These are phyloP conservation scores for Apiospora kogelbergensis DNA, from an alignment of 2,329 filamentous ascomycete species.

Conservation along the genomic window DNA sequence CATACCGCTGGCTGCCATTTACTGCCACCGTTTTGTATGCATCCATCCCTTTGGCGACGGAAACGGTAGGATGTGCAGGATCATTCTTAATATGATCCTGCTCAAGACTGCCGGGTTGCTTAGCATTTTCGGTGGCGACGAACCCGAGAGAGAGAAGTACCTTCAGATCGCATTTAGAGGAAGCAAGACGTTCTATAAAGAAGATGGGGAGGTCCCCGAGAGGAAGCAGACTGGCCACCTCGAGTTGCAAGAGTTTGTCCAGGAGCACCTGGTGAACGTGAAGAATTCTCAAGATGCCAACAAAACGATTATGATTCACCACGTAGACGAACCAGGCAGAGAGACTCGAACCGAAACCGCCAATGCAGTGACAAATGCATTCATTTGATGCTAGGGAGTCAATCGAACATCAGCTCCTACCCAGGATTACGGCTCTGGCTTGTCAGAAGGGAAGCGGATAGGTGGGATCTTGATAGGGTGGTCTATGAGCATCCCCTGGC, in stretches of 20 bases:
- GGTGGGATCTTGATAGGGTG: not conserved
- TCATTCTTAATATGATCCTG: constrained; percentile 36
- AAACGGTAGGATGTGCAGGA: constrained; percentile 36
- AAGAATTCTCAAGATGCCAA: not conserved
- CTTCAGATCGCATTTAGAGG: constrained; percentile 15
- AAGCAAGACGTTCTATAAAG: constrained; percentile 18
- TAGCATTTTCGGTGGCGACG: constrained; percentile 15
- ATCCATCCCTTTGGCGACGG: constrained; percentile 41
- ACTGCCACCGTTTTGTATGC: constrained; percentile 32
- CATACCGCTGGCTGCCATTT: constrained; percentile 28
- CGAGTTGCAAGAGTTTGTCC: constrained; percentile 7
- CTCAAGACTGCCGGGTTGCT: constrained; percentile 28
- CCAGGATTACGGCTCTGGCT: not conserved
- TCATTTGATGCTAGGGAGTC: not conserved
- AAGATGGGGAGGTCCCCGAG: constrained; percentile 19
- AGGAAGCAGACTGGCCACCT: constrained; percentile 17
- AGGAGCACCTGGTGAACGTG: not conserved
- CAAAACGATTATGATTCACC: not conserved
- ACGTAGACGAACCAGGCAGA: not conserved
- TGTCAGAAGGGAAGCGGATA: not conserved
- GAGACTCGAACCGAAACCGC: not conserved
- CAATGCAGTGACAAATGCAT: not conserved
- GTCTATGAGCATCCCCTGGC: too few species aligned
- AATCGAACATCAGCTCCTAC: not conserved
- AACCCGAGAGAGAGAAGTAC: constrained; percentile 18